Conservation (phyloP, 2,329 filamentous ascomycete genomes). For the Penicillium polonicum region DNA sequence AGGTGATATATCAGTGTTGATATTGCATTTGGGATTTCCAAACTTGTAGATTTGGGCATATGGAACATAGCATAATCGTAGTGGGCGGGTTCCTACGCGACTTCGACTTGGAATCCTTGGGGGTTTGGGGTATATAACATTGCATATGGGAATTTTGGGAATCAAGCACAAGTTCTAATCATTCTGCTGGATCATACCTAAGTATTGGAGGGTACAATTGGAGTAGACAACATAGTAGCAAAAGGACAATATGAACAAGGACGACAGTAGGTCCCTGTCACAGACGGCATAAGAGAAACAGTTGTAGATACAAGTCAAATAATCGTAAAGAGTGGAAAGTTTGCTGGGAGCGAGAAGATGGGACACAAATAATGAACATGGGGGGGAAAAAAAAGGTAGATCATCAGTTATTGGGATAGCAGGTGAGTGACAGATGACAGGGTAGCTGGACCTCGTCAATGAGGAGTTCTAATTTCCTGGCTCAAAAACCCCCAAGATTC, state of each 20-base stretch:
- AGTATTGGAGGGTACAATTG: not conserved
- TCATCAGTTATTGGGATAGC: constrained; percentile 4
- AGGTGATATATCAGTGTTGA: constrained; percentile 25
- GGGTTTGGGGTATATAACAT: not conserved
- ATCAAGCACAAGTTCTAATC: constrained; percentile 12
- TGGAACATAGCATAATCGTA: not conserved
- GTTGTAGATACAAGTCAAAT: constrained; percentile 26
- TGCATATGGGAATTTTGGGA: not conserved
- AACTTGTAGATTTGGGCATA: not conserved
- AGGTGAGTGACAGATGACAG: not conserved
- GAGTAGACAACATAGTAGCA: constrained; percentile 2
- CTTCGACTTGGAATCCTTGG: not conserved
- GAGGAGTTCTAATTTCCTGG: constrained; percentile 1
- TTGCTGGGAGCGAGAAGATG: constrained; percentile 4
- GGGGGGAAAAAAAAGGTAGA: not conserved
- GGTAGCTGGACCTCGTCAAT: not conserved
- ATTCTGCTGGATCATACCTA: constrained; percentile 16
- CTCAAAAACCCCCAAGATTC: constrained; percentile 7
- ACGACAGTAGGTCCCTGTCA: constrained; percentile 22
- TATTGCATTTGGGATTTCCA: not conserved
- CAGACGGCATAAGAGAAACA: constrained; percentile 13
- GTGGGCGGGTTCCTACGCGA: not conserved
- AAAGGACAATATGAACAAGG: constrained; percentile 22
- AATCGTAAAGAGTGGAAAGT: constrained; percentile 23
- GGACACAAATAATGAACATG: constrained; percentile 8